phyloP scores from a whole-genome alignment of 176 grass and related monocot genomes.

The Neostapfia colusana region DNA sequence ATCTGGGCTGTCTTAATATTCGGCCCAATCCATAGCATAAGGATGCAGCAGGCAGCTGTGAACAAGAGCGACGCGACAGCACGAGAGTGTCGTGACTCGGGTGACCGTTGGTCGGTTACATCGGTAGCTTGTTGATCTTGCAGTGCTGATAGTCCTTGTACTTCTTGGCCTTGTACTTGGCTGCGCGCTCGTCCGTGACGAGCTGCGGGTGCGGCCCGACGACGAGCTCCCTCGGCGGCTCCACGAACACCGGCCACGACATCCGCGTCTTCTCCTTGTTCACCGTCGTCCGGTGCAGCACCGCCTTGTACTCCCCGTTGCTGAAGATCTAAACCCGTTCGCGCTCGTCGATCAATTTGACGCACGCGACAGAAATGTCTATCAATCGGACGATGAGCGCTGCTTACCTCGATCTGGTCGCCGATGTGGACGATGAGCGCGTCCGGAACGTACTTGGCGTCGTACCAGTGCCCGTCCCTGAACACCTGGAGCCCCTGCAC shows the following conservation, averaged over 20 bases:
- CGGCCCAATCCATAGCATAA: too few species aligned
- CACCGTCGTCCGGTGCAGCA: constrained; percentile 66
- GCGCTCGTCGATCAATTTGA: neutral
- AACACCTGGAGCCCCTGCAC: constrained; percentile 77
- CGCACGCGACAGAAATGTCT: too few species aligned
- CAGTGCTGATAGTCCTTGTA: constrained; percentile 80
- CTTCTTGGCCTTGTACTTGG: constrained; percentile 75
- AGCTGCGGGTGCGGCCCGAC: constrained; percentile 61
- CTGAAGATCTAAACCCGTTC: constrained; percentile 57
- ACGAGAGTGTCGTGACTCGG: neutral
- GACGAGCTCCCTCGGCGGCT: constrained; percentile 49
- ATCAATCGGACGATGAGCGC: too few species aligned
- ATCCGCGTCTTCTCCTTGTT: constrained; percentile 67
- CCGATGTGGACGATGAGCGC: constrained; percentile 74
- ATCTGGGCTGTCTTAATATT: too few species aligned
- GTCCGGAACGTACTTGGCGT: constrained; percentile 54
- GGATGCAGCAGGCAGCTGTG: too few species aligned
- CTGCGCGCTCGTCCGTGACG: constrained; percentile 39
- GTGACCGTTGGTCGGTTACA: constrained; percentile 22
- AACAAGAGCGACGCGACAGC: too few species aligned
- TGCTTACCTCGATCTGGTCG: constrained; percentile 71
- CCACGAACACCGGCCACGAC: constrained; percentile 82
- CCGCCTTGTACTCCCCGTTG: constrained; percentile 80
- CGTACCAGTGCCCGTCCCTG: constrained; percentile 59
- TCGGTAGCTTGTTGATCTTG: constrained; percentile 83